These are phyloP conservation scores for Hirschioporus abietinus DNA, from an alignment of 768 basidiomycete species.

Conservation along the genomic window DNA sequence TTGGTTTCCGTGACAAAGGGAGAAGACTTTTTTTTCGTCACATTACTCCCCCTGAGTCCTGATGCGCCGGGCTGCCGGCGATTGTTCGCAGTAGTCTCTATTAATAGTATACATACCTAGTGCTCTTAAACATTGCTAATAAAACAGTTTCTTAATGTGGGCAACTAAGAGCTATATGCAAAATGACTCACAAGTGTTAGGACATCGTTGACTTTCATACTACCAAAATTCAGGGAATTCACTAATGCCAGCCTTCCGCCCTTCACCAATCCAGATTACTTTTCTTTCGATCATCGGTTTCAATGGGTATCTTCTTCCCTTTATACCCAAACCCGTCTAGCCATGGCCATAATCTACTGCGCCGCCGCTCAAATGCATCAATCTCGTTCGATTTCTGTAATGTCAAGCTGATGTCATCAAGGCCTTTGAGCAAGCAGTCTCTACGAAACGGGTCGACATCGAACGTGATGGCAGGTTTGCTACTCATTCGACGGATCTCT, in stretches of 20 bases:
- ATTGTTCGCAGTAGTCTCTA: too few relatives aligned
- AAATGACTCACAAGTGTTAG: too few relatives aligned
- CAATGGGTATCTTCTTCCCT: conserved; percentile 65
- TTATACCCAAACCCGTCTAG: conserved; percentile 92
- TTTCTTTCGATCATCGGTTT: conserved; percentile 28
- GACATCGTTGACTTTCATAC: too few relatives aligned
- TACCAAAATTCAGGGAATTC: too few relatives aligned
- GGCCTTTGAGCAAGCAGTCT: conserved; percentile 90
- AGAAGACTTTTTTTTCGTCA: too few relatives aligned
- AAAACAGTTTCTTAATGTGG: too few relatives aligned
- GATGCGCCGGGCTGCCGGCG: too few relatives aligned
- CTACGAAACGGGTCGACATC: conserved; percentile 84
- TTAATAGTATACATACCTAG: too few relatives aligned
- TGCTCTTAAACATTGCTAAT: too few relatives aligned
- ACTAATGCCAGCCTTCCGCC: not conserved
- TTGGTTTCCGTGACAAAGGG: too few relatives aligned
- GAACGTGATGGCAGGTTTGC: conserved; percentile 70
- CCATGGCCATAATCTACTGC: conserved; percentile 89
- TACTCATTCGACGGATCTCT: conserved; percentile 69
- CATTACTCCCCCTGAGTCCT: too few relatives aligned
- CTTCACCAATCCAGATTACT: conserved; percentile 72
- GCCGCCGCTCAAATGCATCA: conserved; percentile 67
- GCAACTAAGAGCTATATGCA: too few relatives aligned
- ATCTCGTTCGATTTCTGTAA: conserved; percentile 73
- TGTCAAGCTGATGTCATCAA: conserved; percentile 96